Evolutionary conservation across 2,329 filamentous ascomycete genomes (phyloP), one percentile per base, ranked within the genome.

Genomic region (Penicillium sp.): DNA sequence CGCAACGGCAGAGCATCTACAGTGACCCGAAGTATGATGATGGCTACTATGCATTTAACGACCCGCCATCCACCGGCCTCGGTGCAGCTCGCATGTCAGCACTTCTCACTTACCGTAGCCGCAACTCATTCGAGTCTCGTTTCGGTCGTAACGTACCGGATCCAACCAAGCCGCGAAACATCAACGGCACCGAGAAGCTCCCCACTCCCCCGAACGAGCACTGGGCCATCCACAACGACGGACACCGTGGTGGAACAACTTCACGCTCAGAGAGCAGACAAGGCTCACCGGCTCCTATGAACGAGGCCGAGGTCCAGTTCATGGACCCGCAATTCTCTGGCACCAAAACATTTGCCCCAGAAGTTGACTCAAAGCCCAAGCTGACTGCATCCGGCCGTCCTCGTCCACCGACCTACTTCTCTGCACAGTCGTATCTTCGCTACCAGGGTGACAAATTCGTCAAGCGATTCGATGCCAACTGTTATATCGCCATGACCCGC

Each of bases 381-480:
- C 59, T 59, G 28, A 62, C 54, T 49, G 25, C 58, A 47, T 42
- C 53, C 3, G 63, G 63, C 31, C 63, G 63, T 56, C 76, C 71
- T 55, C 71, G 73, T 7, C 83, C 85, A 0, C 86, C 87, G 8
- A 94, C 90, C n/a, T 97, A 97, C 75, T 99, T 97, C 76, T 97
- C 94, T 0, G 94, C 94, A 0, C 94, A 99, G 73, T 97, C 92
- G 0, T 99, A 99, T 75, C 84, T 99, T 41, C 89, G 94, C 19
- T 99, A 99, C 75, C 94, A 99, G 75, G 93, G 91, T 53, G 84
- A 88, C 66, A 99, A 99, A 74, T 99, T 99, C 67, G 94, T 97
- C 66, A 91, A 90, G 73, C 89, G 94, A 10, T 99, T 97, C 73
- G 94, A 99, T 74, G 90, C 91, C 67, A 99, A 99, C 74, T 99